phyloP scores from a whole-genome alignment of 352 stramenopile species.

The Elongisporangium prolatum region DNA sequence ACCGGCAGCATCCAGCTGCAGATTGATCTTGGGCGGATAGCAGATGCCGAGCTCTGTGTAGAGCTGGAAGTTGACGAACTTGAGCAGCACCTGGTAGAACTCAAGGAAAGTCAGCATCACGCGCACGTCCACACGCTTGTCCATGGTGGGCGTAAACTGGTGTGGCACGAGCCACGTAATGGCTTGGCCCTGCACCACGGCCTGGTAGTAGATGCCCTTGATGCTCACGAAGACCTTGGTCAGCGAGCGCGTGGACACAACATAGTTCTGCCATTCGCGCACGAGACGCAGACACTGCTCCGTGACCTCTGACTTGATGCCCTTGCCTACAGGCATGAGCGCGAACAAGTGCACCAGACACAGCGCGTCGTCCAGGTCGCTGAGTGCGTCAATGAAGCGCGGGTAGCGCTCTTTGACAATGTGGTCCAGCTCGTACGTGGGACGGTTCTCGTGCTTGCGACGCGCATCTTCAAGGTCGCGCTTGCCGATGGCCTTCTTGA shows the following conservation, averaged over 20 bases:
- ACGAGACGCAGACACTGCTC: conserved; percentile 90
- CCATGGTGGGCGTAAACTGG: conserved; percentile 96
- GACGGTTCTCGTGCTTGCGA: conserved; percentile 83
- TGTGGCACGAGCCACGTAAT: conserved; percentile 99
- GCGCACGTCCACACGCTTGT: conserved; percentile 97
- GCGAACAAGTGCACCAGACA: conserved; percentile 98
- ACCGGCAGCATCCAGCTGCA: conserved; percentile 72
- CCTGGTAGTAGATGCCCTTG: conserved; percentile 99
- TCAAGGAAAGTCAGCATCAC: conserved; percentile 99
- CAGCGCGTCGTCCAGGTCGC: conserved; percentile 98
- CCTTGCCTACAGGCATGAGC: conserved; percentile 89
- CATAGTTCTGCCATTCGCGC: conserved; percentile 96
- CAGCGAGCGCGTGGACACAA: conserved; percentile 87
- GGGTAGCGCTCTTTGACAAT: conserved; percentile 99
- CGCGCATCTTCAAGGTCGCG: conserved; percentile 79
- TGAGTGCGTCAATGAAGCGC: conserved; percentile 95
- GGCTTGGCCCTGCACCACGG: conserved; percentile 87
- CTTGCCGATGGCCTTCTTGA: conserved; percentile 83
- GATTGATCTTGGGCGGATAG: conserved; percentile 93
- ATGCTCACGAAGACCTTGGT: conserved; percentile 99
- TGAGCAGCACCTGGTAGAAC: conserved; percentile 98
- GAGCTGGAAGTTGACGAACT: conserved; percentile 99
- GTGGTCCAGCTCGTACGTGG: conserved; percentile 96
- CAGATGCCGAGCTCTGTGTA: conserved; percentile 93
- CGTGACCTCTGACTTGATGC: conserved; percentile 85